Base-by-base conservation (phyloP, 768 basidiomycete species). In the Mycena kentingensis region DNA sequence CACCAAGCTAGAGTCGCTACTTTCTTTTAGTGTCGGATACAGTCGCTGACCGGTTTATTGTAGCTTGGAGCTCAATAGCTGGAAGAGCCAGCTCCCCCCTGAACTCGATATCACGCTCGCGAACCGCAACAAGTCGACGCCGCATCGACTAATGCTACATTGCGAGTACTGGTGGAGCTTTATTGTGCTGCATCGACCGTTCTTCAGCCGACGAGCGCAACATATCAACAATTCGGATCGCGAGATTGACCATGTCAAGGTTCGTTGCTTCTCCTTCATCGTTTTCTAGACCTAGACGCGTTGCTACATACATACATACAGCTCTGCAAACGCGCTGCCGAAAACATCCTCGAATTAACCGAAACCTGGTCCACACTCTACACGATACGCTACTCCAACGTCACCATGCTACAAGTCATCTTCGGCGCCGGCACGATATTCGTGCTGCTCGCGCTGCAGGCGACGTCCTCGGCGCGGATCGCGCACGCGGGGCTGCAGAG, bases 371-470 rank as follows among this genome's bases (percentile, higher is more conserved):
- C 67, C 31, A 59, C 56, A 25, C 64, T 64, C 22, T 73, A 73
- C 51, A 66, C 67, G 2, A 54, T 76, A 5, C 70, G 73, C 22
- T 72, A 65, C 57, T 63, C 65, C 11, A 69, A 71, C 5, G 70
- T 73, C 51, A 67, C 70, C 7, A 50, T 70, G 36, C 63, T 68
- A 22, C 73, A 75, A 51, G 64, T 70, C 52, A 56, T 63, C 18
- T 75, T 72, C 62, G 65, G 65, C 32, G 71, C 72, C 6, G 72
- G 72, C 12, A 73, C 73, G 21, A 66, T 69, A 36, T 73, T 69
- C 46, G 63, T 73, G 25, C 66, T 73, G 48, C 60, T 65, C 28
- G 67, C 70, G 34, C 63, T 70, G 49, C 67, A 69, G 47, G 67
- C 67, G 24, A 53, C 43, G 5, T 21, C 44, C 22, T 46, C 44